A percentile compares a stretch with the other conserved stretches of the same genome.
phyloP scores from a whole-genome alignment of 1,284 basidiomycete species.

The Sphaerobolus stellatus region DNA sequence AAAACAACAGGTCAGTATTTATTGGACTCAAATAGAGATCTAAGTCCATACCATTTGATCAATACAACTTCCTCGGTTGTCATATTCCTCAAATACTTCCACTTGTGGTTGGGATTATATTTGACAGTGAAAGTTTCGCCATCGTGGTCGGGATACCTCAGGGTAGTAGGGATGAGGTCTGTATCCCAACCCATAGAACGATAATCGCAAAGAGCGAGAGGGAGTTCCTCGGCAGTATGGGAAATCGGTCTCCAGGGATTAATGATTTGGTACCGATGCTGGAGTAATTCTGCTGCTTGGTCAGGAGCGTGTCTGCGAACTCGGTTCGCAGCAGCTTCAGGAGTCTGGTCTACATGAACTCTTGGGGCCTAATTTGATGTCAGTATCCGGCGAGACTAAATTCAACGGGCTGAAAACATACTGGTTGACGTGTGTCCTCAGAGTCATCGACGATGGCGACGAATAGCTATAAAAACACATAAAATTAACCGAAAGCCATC shows the following conservation, averaged over 20 bases:
- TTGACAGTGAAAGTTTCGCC: constrained; percentile 60
- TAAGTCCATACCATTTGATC: constrained; percentile 61
- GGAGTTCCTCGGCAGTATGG: constrained; percentile 37
- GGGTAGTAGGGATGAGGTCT: constrained; percentile 50
- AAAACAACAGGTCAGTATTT: constrained; percentile 12
- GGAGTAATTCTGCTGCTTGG: constrained; percentile 40
- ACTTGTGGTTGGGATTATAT: constrained; percentile 53
- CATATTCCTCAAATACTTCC: constrained; percentile 66
- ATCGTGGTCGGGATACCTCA: constrained; percentile 52
- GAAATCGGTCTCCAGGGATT: constrained; percentile 71
- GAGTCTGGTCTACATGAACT: constrained; percentile 58
- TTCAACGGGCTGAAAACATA: too few relatives aligned
- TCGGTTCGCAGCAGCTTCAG: constrained; percentile 44
- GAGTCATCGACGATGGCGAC: constrained; percentile 43
- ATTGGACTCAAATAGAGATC: background rate
- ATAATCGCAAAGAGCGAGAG: constrained; percentile 37
- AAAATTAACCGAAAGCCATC: background rate
- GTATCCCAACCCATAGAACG: constrained; percentile 47
- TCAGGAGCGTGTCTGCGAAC: constrained; percentile 54
- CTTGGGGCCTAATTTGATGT: too few relatives aligned
- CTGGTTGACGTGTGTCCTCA: constrained; percentile 47
- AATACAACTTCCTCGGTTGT: constrained; percentile 61
- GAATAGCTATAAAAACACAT: constrained; percentile 38
- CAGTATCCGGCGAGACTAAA: too few relatives aligned
- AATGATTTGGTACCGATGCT: constrained; percentile 61